phyloP scores from a whole-genome alignment of 768 basidiomycete species.

The Kwoniella mangroviensis region DNA sequence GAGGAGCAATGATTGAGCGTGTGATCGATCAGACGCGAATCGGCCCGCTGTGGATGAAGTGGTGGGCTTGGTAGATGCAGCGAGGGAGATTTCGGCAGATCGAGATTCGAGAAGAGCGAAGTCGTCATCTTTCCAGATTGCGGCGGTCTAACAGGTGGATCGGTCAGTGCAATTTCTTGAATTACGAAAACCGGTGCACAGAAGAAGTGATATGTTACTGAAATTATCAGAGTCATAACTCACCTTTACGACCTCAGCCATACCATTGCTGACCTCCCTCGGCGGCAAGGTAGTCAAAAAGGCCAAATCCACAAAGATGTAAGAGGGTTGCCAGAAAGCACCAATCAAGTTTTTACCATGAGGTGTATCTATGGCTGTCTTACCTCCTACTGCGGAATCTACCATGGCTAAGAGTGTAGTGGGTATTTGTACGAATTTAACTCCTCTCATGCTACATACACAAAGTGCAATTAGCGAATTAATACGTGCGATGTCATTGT shows the following conservation, averaged over 20 bases:
- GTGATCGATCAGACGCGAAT: conserved; percentile 63
- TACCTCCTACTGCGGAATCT: conserved; percentile 95
- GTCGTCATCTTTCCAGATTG: conserved; percentile 94
- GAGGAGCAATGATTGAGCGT: conserved; percentile 80
- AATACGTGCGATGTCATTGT: too few relatives aligned
- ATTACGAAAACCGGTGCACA: neutral
- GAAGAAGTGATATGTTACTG: neutral
- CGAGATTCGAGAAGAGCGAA: conserved; percentile 86
- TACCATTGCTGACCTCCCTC: conserved; percentile 96
- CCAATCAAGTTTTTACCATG: conserved; percentile 98
- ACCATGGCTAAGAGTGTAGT: conserved; percentile 98
- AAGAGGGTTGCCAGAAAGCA: conserved; percentile 97
- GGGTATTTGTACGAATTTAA: conserved; percentile 93
- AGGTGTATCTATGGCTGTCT: conserved; percentile 98
- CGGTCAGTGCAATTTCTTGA: neutral
- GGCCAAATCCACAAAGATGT: conserved; percentile 95
- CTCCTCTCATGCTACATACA: conserved; percentile 83
- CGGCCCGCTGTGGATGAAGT: conserved; percentile 60
- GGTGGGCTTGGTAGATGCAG: conserved; percentile 74
- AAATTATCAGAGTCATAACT: conserved; percentile 24
- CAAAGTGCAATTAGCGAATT: too few relatives aligned
- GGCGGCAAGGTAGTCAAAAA: conserved; percentile 91
- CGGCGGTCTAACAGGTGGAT: conserved; percentile 75
- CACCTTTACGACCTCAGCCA: conserved; percentile 98
- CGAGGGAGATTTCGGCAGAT: conserved; percentile 77